Percentiles rank a stretch among this genome's conserved stretches.
Evolutionary conservation across 2,329 filamentous ascomycete species (phyloP).

Genomic region (Elsinoe ampelina): DNA sequence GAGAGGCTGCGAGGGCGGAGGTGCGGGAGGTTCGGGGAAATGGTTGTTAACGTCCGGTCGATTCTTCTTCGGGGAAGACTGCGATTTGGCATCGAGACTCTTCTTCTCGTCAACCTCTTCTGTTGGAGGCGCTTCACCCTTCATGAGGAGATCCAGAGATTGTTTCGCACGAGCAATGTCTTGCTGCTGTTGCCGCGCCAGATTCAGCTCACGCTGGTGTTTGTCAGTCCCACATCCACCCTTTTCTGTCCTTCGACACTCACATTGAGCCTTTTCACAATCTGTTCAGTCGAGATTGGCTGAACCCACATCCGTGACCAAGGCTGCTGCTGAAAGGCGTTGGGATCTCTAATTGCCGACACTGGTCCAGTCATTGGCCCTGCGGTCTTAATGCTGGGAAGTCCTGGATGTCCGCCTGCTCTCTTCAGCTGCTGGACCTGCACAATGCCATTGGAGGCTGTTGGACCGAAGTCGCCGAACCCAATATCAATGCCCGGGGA

Average conservation of each 20-base stretch:
- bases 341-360: constrained; percentile 38
- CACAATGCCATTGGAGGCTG: constrained; percentile 59
- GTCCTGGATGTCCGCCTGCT: constrained; percentile 41
- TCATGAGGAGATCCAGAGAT: constrained; percentile 68
- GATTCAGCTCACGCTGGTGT: constrained; percentile 73
- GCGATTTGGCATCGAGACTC: constrained; percentile 35
- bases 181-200: constrained; percentile 75
- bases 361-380: constrained; percentile 15
- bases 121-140: constrained; percentile 49
- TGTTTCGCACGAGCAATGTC: constrained; percentile 75
- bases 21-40: constrained; percentile 87
- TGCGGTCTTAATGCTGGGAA: constrained; percentile 17
- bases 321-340: constrained; percentile 51
- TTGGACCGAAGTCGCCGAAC: constrained; percentile 81
- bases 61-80: constrained; percentile 44
- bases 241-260: constrained; percentile 29
- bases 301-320: constrained; percentile 76
- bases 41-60: constrained; percentile 72
- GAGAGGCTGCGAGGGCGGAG: constrained; percentile 83
- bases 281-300: constrained; percentile 85
- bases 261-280: constrained; percentile 79
- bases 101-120: constrained; percentile 38
- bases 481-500: constrained; percentile 70
- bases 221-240: constrained; percentile 19
- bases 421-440: constrained; percentile 56